Percentiles rank a stretch among this genome's conserved stretches.
These are phyloP conservation scores for Phoma sp. DNA, from an alignment of 2,329 filamentous ascomycete species.

Conservation along the genomic window DNA sequence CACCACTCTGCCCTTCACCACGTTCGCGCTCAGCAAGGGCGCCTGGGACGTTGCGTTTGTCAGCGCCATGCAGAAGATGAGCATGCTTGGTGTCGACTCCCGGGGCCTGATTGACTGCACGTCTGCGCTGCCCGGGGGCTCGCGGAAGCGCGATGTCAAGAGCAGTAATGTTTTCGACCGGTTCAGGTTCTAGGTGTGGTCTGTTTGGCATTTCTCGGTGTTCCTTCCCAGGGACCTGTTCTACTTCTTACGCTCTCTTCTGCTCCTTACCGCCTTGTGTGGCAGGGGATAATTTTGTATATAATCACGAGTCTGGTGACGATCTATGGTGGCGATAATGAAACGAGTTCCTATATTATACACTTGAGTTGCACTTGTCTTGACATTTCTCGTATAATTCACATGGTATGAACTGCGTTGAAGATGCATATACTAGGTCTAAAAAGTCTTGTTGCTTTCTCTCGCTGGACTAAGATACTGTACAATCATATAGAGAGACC, in stretches of 20 bases:
- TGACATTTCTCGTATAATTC: neutral
- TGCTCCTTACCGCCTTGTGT: neutral
- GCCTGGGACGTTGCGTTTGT: constrained; percentile 44
- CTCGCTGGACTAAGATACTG: too few relatives aligned
- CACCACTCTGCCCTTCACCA: constrained; percentile 27
- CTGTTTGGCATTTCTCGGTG: neutral
- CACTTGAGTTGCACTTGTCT: neutral
- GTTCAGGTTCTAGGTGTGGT: constrained; percentile 16
- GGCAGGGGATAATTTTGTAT: neutral
- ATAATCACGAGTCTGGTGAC: constrained; percentile 1
- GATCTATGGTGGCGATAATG: neutral
- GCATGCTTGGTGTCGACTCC: constrained; percentile 40
- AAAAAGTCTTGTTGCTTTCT: too few relatives aligned
- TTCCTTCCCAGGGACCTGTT: neutral
- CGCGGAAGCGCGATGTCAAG: constrained; percentile 41
- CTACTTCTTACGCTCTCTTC: constrained; percentile 4
- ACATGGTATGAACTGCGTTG: neutral
- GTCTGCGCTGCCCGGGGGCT: constrained; percentile 38
- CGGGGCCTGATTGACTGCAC: constrained; percentile 42
- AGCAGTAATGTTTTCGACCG: constrained; percentile 36
- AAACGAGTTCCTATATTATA: neutral
- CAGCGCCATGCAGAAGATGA: constrained; percentile 45
- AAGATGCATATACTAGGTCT: too few relatives aligned
- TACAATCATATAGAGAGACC: too few relatives aligned
- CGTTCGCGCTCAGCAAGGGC: constrained; percentile 35